Base-by-base conservation (phyloP, 2,329 filamentous ascomycete species). In the Colletotrichum neosansevieriae region DNA sequence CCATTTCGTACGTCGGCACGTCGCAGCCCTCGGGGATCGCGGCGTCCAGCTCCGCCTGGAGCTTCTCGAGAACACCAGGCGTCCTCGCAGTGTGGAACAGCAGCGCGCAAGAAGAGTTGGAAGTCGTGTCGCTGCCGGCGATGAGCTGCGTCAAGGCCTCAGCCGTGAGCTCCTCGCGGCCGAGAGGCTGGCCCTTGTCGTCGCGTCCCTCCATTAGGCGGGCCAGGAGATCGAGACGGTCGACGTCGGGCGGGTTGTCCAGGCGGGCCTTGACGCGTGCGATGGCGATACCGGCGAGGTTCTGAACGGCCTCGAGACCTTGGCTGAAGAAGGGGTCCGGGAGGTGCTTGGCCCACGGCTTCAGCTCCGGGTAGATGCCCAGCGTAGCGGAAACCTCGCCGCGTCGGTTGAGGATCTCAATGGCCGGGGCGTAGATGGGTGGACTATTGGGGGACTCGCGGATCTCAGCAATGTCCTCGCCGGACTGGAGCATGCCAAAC, bases 91-190 rank as follows among this genome's bases (percentile, higher is more conserved):
- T 89, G 83, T 94, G 92, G 82, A 91, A 97, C 0, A 97, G 85
- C 42, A 97, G 85, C 0, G 94, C 94, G 75, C 94, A 97, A 2
- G 91, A 91, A 0, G 94, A 91, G 81, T 94, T 94, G 58, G 88
- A 91, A 0, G 91, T 94, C 0, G 92, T 94, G 78, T 94, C 92
- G 49, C 86, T 90, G 29, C 92, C 92, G 1, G 92, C 92, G 73
- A 94, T 97, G 47, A 97, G 86, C 78, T 97, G 94, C 0, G 94
- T 97, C 29, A 97, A 83, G 0, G 94, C 94, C 81, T 97, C 94
- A 40, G 94, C 94, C 0, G 93, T 97, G 59, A 97, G 84, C 77
- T 97, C 94, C 73, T 92, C 87, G 29, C 92, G 87, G 4, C 92
- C 90, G 0, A 97, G 86, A 11, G 89, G 90, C 67, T 92, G 83